phyloP scores from a whole-genome alignment of 176 grass and related monocot genomes.

The Musa beccarii region DNA sequence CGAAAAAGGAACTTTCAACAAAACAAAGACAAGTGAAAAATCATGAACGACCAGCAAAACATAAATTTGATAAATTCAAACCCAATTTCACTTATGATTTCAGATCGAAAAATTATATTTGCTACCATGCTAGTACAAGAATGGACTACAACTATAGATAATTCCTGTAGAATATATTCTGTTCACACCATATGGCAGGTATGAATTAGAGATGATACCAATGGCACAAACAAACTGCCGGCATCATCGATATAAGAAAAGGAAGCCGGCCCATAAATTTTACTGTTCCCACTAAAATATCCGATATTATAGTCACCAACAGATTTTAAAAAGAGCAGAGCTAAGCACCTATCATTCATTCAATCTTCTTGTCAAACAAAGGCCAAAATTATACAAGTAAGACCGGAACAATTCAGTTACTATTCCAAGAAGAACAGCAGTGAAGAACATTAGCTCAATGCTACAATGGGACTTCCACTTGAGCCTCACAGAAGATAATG shows the following conservation, averaged over 20 bases:
- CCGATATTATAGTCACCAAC: not conserved
- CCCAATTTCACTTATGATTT: not conserved
- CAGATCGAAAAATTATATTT: not conserved
- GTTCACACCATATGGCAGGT: not conserved
- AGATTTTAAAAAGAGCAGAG: conserved; percentile 2
- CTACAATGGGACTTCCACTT: not conserved
- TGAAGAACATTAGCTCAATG: not conserved
- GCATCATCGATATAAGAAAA: not conserved
- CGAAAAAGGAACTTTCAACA: not conserved
- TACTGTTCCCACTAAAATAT: not conserved
- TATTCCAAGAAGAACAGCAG: not conserved
- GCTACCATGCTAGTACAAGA: not conserved
- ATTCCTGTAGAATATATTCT: not conserved
- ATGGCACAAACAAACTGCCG: not conserved
- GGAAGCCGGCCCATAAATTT: not conserved
- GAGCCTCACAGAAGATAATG: not conserved
- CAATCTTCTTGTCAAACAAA: not conserved
- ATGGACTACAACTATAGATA: not conserved
- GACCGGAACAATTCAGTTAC: not conserved
- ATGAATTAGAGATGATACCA: not conserved
- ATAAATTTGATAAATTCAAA: not conserved
- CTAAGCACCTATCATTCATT: not conserved
- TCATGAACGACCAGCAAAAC: not conserved
- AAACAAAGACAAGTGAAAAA: not conserved
- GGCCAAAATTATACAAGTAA: not conserved